Evolutionary conservation across 1,139 yeast species (phyloP), one percentile per base, ranked within the genome.

Genomic region (Suhomyces chickasaworum): DNA sequence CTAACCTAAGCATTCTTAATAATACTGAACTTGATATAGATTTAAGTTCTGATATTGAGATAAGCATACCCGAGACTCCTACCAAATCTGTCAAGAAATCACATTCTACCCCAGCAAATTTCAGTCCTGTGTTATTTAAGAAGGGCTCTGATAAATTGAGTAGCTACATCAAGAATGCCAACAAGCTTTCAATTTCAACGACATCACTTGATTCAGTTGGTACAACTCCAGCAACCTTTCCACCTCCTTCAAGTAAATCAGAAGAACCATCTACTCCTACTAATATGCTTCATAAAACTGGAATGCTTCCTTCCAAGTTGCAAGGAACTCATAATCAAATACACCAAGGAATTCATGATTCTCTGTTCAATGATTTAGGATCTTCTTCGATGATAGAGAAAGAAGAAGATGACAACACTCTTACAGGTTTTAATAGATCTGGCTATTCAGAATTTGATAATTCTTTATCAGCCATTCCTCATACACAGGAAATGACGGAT

Each of bases 31-130:
- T 65, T 36, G 69, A 65, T 40, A 52, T 68, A 13, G 66, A 65
- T 35, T 52, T 59, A 44, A 48, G 46, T 39, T 50, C 55, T 16
- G 57, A 56, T 30, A 52, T 52, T n/a, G 61, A 59, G 10, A 55
- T 60, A 13, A 50, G 57, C 13, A 58, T 68, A 4, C 74, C 76
- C 1, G 77, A 73, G 52, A 75, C 80, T 0, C 80, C 80, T 1
- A 75, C 79, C 1, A 73, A 73, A 49, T 58, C 66, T 20, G 69
- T 68, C 18, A 65, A 63, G 50, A 65, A 65, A 48, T 65, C 69
- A 4, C 58, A 59, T 45, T 64, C 69, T 13, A 65, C 64, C 5
- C 72, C 72, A 1, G 63, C 66, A 12, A 66, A 66, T 43, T 66
- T 66, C 48, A 64, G 68, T 48, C 69, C 71, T 1, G 58, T 64